phyloP scores from a whole-genome alignment of 2,329 filamentous ascomycete species.

The Aspergillus intermedius region DNA sequence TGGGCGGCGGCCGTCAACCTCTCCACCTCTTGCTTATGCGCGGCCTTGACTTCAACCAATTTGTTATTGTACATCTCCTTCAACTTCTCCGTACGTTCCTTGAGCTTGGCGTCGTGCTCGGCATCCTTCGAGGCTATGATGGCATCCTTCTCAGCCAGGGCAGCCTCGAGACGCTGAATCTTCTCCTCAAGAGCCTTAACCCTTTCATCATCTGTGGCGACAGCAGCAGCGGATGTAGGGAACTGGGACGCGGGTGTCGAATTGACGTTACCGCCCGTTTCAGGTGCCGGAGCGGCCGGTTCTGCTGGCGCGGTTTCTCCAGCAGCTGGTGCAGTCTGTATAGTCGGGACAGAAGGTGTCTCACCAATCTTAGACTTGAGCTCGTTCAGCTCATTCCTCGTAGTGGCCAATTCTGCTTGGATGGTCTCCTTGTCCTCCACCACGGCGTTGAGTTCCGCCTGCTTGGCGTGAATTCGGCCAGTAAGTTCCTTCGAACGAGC shows the following conservation, averaged over 20 bases:
- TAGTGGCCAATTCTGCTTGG: conserved; percentile 60
- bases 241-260: conserved; percentile 27
- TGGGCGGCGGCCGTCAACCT: conserved; percentile 34
- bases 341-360: conserved; percentile 35
- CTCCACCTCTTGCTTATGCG: conserved; percentile 46
- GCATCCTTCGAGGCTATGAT: conserved; percentile 42
- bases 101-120: conserved; percentile 44
- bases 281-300: conserved; percentile 20
- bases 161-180: conserved; percentile 48
- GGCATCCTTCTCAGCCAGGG: conserved; percentile 44
- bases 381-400: conserved; percentile 51
- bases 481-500: conserved; percentile 58
- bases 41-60: conserved; percentile 50
- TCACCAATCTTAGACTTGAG: conserved; percentile 49
- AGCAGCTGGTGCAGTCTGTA: conserved; percentile 15
- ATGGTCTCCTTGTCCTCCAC: conserved; percentile 60
- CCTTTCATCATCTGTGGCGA: conserved; percentile 46
- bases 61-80: conserved; percentile 66
- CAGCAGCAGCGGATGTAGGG: conserved; percentile 19
- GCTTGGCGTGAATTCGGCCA: conserved; percentile 51
- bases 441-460: conserved; percentile 41
- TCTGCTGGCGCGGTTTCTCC: conserved; percentile 3
- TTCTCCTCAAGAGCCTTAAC: conserved; percentile 57
- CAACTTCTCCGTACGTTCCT: conserved; percentile 49
- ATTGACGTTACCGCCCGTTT: conserved; percentile 46